Evolutionary conservation across 495 filamentous ascomycete genomes (phyloP).

Genomic region (Aspergillus biplanus): DNA sequence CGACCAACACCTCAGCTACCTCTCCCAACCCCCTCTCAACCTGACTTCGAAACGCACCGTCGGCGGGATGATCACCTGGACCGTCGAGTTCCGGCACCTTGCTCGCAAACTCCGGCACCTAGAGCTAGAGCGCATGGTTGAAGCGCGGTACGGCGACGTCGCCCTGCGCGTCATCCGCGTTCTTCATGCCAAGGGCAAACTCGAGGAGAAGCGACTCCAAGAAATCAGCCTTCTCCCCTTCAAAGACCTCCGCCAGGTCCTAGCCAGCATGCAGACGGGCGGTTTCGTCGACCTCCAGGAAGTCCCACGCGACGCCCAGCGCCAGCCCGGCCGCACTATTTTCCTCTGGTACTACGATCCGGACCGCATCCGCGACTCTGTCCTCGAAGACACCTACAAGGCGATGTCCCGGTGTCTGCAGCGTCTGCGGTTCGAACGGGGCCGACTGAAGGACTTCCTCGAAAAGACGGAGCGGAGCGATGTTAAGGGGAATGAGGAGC

Average conservation of each 20-base stretch:
- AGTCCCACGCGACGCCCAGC: slow-evolving; percentile 80
- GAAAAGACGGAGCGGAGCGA: slow-evolving; percentile 80
- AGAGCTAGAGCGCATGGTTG: slow-evolving; percentile 78
- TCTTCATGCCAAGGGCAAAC: slow-evolving; percentile 80
- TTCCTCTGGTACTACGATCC: slow-evolving; percentile 90
- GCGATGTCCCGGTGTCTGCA: slow-evolving; percentile 86
- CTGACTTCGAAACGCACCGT: slow-evolving; percentile 57
- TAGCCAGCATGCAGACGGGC: slow-evolving; percentile 77
- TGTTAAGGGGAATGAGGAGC: slow-evolving; percentile 78
- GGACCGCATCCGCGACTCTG: slow-evolving; percentile 62
- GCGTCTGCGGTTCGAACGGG: slow-evolving; percentile 70
- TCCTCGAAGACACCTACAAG: slow-evolving; percentile 81
- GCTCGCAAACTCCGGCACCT: slow-evolving; percentile 66
- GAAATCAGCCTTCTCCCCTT: slow-evolving; percentile 75
- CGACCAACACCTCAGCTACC: slow-evolving; percentile 75
- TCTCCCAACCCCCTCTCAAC: slow-evolving; percentile 69
- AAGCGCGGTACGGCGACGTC: slow-evolving; percentile 71
- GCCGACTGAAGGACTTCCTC: slow-evolving; percentile 67
- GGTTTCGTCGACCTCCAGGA: slow-evolving; percentile 91
- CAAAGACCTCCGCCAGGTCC: slow-evolving; percentile 77
- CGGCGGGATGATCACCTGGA: slow-evolving; percentile 71
- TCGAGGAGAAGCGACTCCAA: slow-evolving; percentile 85
- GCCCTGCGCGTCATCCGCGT: slow-evolving; percentile 80
- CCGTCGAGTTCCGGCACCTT: slow-evolving; percentile 73
- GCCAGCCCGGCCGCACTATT: slow-evolving; percentile 75